Evolutionary conservation across 345 rosid genomes (phyloP).

Genomic region (Microthlaspi erraticum): DNA sequence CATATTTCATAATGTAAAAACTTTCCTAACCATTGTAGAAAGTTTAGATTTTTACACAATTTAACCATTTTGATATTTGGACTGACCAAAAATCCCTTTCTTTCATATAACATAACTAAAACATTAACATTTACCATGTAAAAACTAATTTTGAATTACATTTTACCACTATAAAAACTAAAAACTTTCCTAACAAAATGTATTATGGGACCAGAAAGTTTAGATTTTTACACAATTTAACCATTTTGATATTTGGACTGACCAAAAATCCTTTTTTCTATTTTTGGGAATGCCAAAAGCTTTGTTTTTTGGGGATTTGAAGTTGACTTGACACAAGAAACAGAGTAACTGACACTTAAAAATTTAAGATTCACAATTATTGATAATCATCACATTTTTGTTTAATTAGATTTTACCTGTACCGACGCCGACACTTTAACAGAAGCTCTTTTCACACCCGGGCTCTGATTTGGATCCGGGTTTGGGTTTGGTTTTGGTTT

Average conservation of each 20-base stretch:
- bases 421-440: slow-evolving; percentile 46
- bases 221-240: neutral
- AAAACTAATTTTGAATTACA: neutral
- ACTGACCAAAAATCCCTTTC: too few species aligned
- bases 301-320: slow-evolving; percentile 18
- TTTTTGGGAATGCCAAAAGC: neutral
- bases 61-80: neutral
- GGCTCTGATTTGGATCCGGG: slow-evolving; percentile 21
- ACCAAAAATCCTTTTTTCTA: neutral
- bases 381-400: slow-evolving; percentile 2
- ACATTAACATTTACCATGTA: neutral
- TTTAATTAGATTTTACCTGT: slow-evolving; percentile 51
- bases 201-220: neutral
- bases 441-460: slow-evolving; percentile 36
- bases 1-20: slow-evolving; percentile 1
- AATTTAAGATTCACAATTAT: neutral
- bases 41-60: neutral
- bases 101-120: too few species aligned
- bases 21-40: neutral
- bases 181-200: neutral
- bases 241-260: neutral
- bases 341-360: neutral
- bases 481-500: slow-evolving; percentile 19
- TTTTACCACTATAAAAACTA: neutral
- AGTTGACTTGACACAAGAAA: slow-evolving; percentile 31